Evolutionary conservation across 2,329 filamentous ascomycete species (phyloP), one percentile per base, ranked within the genome.

Genomic region (Sporothrix pseudoabietina): DNA sequence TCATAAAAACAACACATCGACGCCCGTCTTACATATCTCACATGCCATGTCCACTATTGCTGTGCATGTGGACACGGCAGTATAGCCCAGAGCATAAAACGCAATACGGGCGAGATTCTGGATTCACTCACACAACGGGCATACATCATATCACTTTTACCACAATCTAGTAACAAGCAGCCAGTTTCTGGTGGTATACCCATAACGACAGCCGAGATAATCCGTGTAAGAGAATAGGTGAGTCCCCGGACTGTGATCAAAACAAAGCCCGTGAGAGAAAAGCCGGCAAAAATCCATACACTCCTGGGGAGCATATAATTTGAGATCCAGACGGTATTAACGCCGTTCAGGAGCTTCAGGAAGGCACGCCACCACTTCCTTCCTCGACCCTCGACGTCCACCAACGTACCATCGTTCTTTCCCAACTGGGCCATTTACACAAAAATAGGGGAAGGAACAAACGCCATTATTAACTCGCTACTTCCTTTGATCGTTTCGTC

Each of bases 401-500:
- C 57, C 30, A 26, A n/a, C 47, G 10, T 22, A 16, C 47, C 10
- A n/a, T 54, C 19, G 66, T 35, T 54, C 66, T 69, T 69, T 52
- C 47, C 66, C 47, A 54, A 54, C 66, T 69, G 30, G 66, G 66
- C 66, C 44, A 54, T 54, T 39, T 69, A 69, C 47, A 69, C 44
- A n/a, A 6, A 22, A 44, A 72, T 16, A 32, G 61, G 32, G 61
- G 35, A 55, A 47, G 26, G 71, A 14, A 61, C 55, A 19, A 6
- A 30, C 26, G 47, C 66, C 47, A 22, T 39, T 41, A 39, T 26
- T 26, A 26, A 26, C 66, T 69, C 49, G 71, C 65, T 69, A 72
- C 55, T 66, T 61, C 35, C 57, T 71, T 63, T 57, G 47, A 52
- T 57, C 54, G 57, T 69, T 72, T 70, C 75, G 54, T 72, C 65